Evolutionary conservation across 1,139 yeast genomes (phyloP).

Genomic region (Debaryomyces psychrophilus): DNA sequence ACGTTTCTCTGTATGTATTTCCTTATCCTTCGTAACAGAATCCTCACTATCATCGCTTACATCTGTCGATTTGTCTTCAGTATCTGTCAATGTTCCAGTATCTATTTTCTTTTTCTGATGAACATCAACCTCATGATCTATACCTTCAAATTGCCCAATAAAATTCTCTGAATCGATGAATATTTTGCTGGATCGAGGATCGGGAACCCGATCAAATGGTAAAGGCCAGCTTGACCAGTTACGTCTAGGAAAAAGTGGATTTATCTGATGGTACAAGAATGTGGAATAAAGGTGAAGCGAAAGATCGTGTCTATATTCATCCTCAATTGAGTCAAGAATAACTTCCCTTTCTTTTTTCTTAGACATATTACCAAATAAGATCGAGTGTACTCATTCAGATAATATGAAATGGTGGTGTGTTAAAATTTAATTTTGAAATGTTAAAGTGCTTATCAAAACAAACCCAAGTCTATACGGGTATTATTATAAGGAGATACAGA

Average conservation of each 20-base stretch:
- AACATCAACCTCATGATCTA: neutral
- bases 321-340: slow-evolving; percentile 42
- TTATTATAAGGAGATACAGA: neutral
- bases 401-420: neutral
- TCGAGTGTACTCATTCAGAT: neutral
- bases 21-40: slow-evolving; percentile 11
- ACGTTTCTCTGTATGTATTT: slow-evolving; percentile 1
- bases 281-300: slow-evolving; percentile 56
- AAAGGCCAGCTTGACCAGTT: slow-evolving; percentile 56
- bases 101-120: slow-evolving; percentile 17
- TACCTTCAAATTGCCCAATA: slow-evolving; percentile 17
- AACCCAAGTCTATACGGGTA: neutral
- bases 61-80: slow-evolving; percentile 1
- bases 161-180: slow-evolving; percentile 28
- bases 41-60: slow-evolving; percentile 16
- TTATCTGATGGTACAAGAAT: slow-evolving; percentile 40
- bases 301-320: slow-evolving; percentile 49
- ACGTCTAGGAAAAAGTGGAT: slow-evolving; percentile 39
- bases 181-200: slow-evolving; percentile 28
- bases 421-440: neutral
- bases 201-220: slow-evolving; percentile 34
- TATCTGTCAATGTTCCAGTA: neutral
- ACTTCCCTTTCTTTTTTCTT: slow-evolving; percentile 28
- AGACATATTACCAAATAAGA: slow-evolving; percentile 13
- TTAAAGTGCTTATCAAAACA: neutral